Evolutionary conservation across 352 stramenopile genomes (phyloP).

Genomic region (Globisporangium parvum): DNA sequence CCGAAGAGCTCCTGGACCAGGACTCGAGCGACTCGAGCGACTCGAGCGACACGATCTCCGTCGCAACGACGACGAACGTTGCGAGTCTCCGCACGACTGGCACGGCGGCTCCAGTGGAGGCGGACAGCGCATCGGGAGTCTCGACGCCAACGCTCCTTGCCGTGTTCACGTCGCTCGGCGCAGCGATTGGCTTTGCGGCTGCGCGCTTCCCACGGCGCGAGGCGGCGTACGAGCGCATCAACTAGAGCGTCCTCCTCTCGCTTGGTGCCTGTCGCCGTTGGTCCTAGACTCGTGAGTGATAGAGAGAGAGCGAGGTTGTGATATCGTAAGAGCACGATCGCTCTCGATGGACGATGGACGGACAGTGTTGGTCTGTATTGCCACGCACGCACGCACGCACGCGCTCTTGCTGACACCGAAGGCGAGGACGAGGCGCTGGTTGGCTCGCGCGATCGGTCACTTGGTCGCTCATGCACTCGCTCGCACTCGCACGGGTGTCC

Average conservation of each 20-base stretch:
- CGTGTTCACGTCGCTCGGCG: constrained; percentile 13
- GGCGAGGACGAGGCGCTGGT: no score
- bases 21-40: constrained; percentile 13
- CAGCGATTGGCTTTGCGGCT: constrained; percentile 7
- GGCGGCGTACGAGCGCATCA: constrained; percentile 12
- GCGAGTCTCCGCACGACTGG: constrained; percentile 7
- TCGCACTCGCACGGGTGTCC: no score
- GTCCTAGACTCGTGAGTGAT: no score
- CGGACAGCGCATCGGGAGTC: constrained; percentile 1
- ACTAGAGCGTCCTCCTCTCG: constrained; percentile 7
- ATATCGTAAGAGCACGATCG: no score
- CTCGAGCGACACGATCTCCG: neutral
- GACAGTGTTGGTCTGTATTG: no score
- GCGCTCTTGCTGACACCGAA: no score
- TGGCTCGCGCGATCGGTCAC: no score
- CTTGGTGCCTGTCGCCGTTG: no score
- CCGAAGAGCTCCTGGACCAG: constrained; percentile 33
- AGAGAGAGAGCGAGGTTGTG: no score
- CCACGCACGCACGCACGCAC: no score
- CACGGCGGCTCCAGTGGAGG: neutral
- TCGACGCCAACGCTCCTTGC: constrained; percentile 7
- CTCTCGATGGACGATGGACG: no score
- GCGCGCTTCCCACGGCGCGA: constrained; percentile 11
- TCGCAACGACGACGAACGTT: neutral
- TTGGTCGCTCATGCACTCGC: no score